A percentile compares a stretch with the other conserved stretches of the same genome.
phyloP scores from a whole-genome alignment of 78 protist genomes.

The Andalucia godoyi region DNA sequence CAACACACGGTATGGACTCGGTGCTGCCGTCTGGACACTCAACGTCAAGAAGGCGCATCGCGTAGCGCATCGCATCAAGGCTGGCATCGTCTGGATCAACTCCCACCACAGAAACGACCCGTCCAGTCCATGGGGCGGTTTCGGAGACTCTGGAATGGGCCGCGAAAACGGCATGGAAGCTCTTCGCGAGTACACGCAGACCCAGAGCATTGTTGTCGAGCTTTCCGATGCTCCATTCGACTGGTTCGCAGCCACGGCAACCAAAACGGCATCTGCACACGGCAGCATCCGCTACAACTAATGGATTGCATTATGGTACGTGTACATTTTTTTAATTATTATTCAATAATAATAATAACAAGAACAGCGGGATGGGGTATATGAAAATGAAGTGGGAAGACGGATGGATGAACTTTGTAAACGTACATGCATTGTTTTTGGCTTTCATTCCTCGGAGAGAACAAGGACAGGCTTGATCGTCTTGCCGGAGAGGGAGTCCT shows the following conservation, averaged over 20 bases:
- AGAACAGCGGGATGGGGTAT: too few species aligned
- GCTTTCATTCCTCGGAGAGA: too few species aligned
- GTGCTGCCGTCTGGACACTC: background rate
- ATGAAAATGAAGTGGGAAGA: too few species aligned
- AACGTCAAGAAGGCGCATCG: background rate
- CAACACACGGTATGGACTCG: background rate
- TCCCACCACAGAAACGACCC: background rate
- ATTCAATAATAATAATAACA: background rate
- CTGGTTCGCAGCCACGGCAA: background rate
- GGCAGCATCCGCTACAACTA: background rate
- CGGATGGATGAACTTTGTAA: too few species aligned
- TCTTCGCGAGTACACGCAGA: constrained; percentile 5
- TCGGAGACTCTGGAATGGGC: background rate
- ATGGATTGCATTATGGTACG: background rate
- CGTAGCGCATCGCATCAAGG: background rate
- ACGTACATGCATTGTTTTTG: too few species aligned
- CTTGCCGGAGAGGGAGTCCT: too few species aligned
- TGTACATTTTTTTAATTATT: background rate
- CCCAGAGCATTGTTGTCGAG: background rate
- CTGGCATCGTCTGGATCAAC: background rate
- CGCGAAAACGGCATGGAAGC: constrained; percentile 5
- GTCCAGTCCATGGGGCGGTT: background rate
- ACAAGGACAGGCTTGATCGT: too few species aligned
- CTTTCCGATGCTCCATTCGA: background rate
- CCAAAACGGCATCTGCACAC: too few species aligned